Evolutionary conservation across 371 early-diverging fungal species (phyloP), one percentile per base, ranked within the genome.

Genomic region (Syncephalastrum monosporum): DNA sequence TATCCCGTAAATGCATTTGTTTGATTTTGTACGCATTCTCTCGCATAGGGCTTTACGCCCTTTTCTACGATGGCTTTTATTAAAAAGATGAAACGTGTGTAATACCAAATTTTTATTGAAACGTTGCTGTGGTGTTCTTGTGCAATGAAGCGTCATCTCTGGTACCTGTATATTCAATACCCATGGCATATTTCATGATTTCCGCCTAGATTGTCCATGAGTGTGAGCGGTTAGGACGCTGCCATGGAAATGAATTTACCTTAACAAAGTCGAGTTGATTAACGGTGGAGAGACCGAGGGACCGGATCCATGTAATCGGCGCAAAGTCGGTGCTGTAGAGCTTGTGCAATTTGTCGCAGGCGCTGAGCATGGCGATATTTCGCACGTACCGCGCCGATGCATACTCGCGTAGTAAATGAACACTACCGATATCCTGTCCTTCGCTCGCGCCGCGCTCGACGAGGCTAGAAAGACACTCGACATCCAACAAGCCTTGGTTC

Each of bases 401-500:
- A 69, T 97, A 97, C 4, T 82, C 72, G 43, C 83, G 74, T 43
- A 95, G 71, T 8, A 85, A 74, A 55, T 84, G 78, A 46, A 83
- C 71, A 51, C 69, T 77, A n/a, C 82, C 89, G 38, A 97, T 75
- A 63, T 98, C 97, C 38, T 85, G 82, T 13, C 98, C 98, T 4
- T 77, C 79, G 1, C 55, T 55, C 10, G 84, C 69, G 3, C 91
- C 93, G 17, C 74, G 72, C 45, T 80, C 81, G 23, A 97, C 59
- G 6, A 83, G 70, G 23, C 75, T 62, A 0, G 84, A 72, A 27
- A 98, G 76, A 45, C 84, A 72, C 56, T 86, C 81, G 0, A 91
- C 92, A 69, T 98, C 98, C 4, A 86, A 80, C 4, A 98, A 61
- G 1, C 98, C 98, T 63, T 95, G 84, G 69, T 97, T 97, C 43